phyloP scores from a whole-genome alignment of 345 rosid species.

The Trapa incisa region DNA sequence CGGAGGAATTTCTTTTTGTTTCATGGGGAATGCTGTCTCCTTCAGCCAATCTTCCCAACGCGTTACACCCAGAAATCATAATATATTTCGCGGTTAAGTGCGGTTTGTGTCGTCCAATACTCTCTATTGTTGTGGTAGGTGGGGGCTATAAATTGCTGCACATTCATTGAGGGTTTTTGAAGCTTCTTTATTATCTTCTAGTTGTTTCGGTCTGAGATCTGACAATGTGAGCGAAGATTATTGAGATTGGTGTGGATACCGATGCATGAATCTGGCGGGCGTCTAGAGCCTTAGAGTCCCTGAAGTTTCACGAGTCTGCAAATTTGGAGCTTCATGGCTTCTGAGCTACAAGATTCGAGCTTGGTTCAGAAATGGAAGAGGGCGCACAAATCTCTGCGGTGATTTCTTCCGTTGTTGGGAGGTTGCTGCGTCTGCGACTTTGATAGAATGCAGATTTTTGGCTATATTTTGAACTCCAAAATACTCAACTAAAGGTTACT shows the following conservation, averaged over 20 bases:
- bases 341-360: background rate
- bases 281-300: background rate
- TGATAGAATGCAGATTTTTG: background rate
- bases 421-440: background rate
- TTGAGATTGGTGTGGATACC: background rate
- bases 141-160: background rate
- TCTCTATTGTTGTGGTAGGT: background rate
- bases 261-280: background rate
- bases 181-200: background rate
- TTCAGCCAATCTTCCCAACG: background rate
- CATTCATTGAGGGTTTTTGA: constrained; percentile 2
- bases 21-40: background rate
- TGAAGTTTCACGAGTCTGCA: background rate
- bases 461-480: background rate
- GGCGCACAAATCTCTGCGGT: background rate
- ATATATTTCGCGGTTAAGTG: background rate
- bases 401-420: background rate
- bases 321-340: background rate
- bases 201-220: constrained; percentile 1
- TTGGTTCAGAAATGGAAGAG: background rate
- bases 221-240: background rate
- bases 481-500: background rate
- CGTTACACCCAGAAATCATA: background rate
- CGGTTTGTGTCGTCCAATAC: background rate
- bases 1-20: background rate